Evolutionary conservation across 495 filamentous ascomycete species (phyloP), one percentile per base, ranked within the genome.

Genomic region (Evernia prunastri): DNA sequence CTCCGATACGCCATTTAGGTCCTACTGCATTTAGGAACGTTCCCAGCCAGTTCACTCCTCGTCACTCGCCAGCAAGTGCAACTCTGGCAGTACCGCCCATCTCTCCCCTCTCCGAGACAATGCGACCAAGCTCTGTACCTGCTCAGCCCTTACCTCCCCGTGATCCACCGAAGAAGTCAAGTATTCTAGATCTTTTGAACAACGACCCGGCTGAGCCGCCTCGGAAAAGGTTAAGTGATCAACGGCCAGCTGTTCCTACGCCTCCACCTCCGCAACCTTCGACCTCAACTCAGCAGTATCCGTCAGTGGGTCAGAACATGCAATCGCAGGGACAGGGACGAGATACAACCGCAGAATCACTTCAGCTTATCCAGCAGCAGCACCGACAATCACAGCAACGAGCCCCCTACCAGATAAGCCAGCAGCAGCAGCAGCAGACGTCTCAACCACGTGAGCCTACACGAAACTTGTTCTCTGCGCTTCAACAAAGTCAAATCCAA

Each of bases 181-280:
- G 81, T 47, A 84, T 86, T 54, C 82, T 84, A 78, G 82, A 76
- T 35, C 78, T 86, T 58, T 70, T 86, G 35, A 85, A 85, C 64
- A 81, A 82, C 45, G 83, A 86, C 60, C 79, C 82, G 0, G 79
- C 77, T 49, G 83, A 86, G 33, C 80, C 80, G 59, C 80, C 80
- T 25, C 72, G 77, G 17, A 85, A 84, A 63, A 77, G 80, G 51
- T 37, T 56, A 18, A 66, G 67, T 56, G 69, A 70, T 42, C 56
- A 49, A 54, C 61, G 45, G n/a, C 45, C 49, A 33, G 33, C 37
- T 56, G 54, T 45, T 42, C 59, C 69, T 45, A 66, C 63, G 36
- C 63, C 66, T 37, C 65, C 63, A 53, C 64, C 67, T 20, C 66
- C 68, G 47, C 56, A 61, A 59, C 18, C 63, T 56, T 40, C 29